Base-by-base conservation (phyloP, 441 rosid genomes). In the Gossypium gossypioides region DNA sequence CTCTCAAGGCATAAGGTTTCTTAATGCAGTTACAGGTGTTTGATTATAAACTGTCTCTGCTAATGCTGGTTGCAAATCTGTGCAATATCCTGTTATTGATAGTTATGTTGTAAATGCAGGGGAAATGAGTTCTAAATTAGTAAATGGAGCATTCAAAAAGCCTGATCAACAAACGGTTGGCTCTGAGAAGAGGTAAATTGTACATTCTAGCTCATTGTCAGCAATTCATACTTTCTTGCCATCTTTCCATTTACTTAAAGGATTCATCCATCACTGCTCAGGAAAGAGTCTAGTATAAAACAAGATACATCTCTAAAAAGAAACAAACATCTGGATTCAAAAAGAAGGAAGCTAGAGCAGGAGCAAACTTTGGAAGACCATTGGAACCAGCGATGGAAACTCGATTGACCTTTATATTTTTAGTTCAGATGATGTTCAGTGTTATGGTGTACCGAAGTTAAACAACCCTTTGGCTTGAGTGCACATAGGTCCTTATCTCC, bases 1-100 rank as follows among this genome's bases (percentile, higher is more conserved):
- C 81, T 92, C 98, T n/a, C 98, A 95, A 71, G 99, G 99, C 63
- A 79, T 92, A 79, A 87, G 97, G 74, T 91, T 91, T 84, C 96
- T 94, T 60, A 89, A 84, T 68, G 89, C 91, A 83, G 83, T 91
- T 68, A 81, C 97, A 86, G 91, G 97, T 94, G 79, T 73, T 77
- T 22, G 13, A 75, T 71, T 51, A 67, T 44, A 66, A 10, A 29
- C 74, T 73, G 52, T 70, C 55, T 21, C 59, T 61, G 27, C 27
- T 42, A 32, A 29, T 69, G 72, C 65, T 67, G 15, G 58, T 56
- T 62, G 25, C 44, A 44, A 15, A 51, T 68, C 40, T 3, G 7
- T 65, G 12, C 5, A 10, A 21, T 65, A 64, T 64, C 54, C 46
- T 18, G 10, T 42, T n/a, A 63, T 64, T 21, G 69, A 19, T 64